A percentile compares a stretch with the other conserved stretches of the same genome.
Evolutionary conservation across 2,329 filamentous ascomycete genomes (phyloP).

Genomic region (Trichophyton simii): DNA sequence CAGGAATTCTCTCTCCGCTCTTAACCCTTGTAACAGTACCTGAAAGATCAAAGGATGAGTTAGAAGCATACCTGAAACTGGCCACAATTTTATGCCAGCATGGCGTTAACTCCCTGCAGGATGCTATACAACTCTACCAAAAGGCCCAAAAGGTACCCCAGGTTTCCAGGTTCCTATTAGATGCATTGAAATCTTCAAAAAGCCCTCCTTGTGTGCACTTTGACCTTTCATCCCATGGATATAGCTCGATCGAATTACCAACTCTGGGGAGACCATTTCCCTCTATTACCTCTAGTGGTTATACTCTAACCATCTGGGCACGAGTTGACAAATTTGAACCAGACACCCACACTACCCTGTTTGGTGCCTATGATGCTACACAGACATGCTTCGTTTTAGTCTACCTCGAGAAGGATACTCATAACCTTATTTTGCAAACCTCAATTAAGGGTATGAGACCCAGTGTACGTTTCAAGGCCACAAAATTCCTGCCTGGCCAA

Average conservation of each 20-base stretch:
- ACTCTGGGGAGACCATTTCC: conserved; percentile 79
- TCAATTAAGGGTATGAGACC: conserved; percentile 75
- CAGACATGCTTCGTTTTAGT: conserved; percentile 90
- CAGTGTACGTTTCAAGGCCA: conserved; percentile 84
- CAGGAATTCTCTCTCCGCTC: conserved; percentile 56
- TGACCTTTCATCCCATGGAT: conserved; percentile 76
- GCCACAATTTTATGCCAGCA: conserved; percentile 58
- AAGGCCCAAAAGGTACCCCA: conserved; percentile 40
- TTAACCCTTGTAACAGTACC: conserved; percentile 50
- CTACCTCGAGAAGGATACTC: conserved; percentile 87
- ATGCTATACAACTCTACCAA: conserved; percentile 65
- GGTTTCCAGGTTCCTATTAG: conserved; percentile 57
- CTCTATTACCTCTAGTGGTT: conserved; percentile 63
- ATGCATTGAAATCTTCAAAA: conserved; percentile 60
- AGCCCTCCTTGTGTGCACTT: conserved; percentile 84
- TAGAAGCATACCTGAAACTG: conserved; percentile 49
- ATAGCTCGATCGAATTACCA: conserved; percentile 78
- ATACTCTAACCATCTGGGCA: conserved; percentile 83
- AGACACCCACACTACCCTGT: conserved; percentile 80
- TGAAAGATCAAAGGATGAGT: conserved; percentile 44
- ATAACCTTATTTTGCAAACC: conserved; percentile 89
- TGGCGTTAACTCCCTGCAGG: conserved; percentile 67
- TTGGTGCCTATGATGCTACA: conserved; percentile 82
- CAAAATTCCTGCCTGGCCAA: conserved; percentile 57
- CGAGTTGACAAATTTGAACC: conserved; percentile 77